phyloP scores from a whole-genome alignment of 192 early-diverging fungal species.

The Linnemannia exigua region DNA sequence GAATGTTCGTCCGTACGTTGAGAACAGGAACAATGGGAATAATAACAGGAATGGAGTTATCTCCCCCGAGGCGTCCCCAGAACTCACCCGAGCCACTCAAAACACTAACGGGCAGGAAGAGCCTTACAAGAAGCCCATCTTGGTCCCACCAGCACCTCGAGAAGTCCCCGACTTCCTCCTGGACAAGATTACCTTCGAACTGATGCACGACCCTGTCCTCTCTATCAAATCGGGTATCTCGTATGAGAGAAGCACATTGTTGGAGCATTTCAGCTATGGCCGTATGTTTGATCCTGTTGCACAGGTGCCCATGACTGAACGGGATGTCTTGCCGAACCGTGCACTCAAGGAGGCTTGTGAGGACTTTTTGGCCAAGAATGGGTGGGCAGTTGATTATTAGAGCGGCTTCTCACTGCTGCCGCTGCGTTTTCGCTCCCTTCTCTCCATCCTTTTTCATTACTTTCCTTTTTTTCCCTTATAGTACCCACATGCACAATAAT shows the following conservation, averaged over 20 bases:
- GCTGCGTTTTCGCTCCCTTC: too few species aligned
- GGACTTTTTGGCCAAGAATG: constrained; percentile 72
- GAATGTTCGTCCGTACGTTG: constrained; percentile 65
- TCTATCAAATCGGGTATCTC: constrained; percentile 71
- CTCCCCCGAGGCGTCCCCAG: constrained; percentile 26
- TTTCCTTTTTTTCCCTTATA: background rate
- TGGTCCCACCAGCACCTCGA: background rate
- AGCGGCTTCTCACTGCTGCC: background rate
- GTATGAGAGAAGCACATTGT: constrained; percentile 82
- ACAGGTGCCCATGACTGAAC: constrained; percentile 73
- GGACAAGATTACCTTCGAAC: constrained; percentile 84
- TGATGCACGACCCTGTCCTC: constrained; percentile 86
- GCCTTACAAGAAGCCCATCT: background rate
- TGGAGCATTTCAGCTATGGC: constrained; percentile 82
- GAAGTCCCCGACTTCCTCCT: constrained; percentile 74
- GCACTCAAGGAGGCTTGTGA: constrained; percentile 79
- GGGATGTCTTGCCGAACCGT: constrained; percentile 80
- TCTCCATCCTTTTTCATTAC: background rate
- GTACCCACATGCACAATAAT: background rate
- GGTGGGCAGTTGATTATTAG: constrained; percentile 71
- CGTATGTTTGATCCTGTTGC: constrained; percentile 89
- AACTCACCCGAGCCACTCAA: background rate
- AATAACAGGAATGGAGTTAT: background rate
- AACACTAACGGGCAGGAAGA: background rate
- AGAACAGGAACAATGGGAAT: constrained; percentile 61